Evolutionary conservation across 495 filamentous ascomycete species (phyloP), one percentile per base, ranked within the genome.

Genomic region (Xylaria castorea): DNA sequence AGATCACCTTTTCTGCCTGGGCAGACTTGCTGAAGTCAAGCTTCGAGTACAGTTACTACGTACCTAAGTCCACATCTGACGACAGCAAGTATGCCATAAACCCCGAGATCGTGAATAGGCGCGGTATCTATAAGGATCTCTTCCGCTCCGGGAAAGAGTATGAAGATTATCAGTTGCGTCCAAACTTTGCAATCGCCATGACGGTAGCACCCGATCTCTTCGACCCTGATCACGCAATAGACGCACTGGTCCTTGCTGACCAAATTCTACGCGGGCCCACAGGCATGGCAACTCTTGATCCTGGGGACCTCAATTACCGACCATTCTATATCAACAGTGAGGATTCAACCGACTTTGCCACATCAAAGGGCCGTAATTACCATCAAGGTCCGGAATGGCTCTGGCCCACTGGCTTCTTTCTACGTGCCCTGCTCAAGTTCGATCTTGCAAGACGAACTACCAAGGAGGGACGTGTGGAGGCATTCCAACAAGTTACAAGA

Each of bases 361-460:
- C 94, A 0, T 89, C 91, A 69, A 98, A 98, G 76, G 97, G 97
- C 18, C 86, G 97, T 22, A 98, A 97, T 78, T 99, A 99, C 80
- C 97, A 99, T 79, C 96, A 98, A 81, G 97, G 97, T 1, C 97
- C 97, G 0, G 97, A 99, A 81, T 99, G 97, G 97, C 84, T 97
- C n/a, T 99, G 97, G 97, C 97, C 94, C 1, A 93, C 93, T 5
- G 97, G 97, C 9, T 99, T 92, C 86, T 98, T 95, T 85, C 85
- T 98, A 20, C 88, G 97, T 46, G 97, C 97, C 1, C 83, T 99
- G 69, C 84, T 98, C 65, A 91, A 93, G 79, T 98, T 98, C 77
- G 95, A 97, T 81, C 85, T 98, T 51, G 86, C 88, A 83, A 85
- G 95, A 7, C 85, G 93, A 36, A 87, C 87, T 44, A 89, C 85